Evolutionary conservation across 176 grass and related monocot genomes (phyloP).

Genomic region (Triticum monococcum): DNA sequence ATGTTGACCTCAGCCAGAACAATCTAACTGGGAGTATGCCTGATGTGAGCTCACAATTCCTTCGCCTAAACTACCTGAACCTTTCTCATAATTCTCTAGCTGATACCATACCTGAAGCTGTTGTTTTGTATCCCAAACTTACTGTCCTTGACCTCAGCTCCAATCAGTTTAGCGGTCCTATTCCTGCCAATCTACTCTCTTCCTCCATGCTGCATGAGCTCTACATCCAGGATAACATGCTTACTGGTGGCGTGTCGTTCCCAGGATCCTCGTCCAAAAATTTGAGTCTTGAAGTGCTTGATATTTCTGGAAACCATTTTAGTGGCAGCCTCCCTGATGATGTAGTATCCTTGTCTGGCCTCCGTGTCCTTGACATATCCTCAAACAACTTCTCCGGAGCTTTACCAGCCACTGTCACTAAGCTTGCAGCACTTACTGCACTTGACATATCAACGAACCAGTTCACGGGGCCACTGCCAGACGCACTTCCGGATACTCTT

Average conservation of each 20-base stretch:
- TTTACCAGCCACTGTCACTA: conserved; percentile 60
- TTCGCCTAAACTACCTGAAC: conserved; percentile 84
- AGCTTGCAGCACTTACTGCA: conserved; percentile 62
- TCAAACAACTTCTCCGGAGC: conserved; percentile 82
- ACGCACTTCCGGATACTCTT: conserved; percentile 63
- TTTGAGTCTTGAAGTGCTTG: conserved; percentile 69
- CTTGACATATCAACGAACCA: conserved; percentile 81
- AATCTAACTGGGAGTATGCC: conserved; percentile 72
- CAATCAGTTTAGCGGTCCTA: conserved; percentile 69
- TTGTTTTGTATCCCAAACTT: conserved; percentile 83
- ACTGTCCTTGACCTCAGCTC: conserved; percentile 82
- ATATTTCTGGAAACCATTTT: conserved; percentile 84
- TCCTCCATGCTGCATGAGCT: conserved; percentile 83
- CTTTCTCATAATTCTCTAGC: conserved; percentile 77
- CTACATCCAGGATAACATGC: conserved; percentile 69
- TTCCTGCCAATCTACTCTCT: conserved; percentile 59
- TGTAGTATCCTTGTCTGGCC: conserved; percentile 60
- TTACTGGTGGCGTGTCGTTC: conserved; percentile 61
- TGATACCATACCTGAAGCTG: conserved; percentile 57
- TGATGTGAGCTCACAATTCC: conserved; percentile 80
- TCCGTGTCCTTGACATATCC: conserved; percentile 78
- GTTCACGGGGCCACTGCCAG: conserved; percentile 74
- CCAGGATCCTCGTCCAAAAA: conserved; percentile 54
- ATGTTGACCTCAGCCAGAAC: conserved; percentile 88
- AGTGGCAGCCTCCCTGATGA: conserved; percentile 80